Evolutionary conservation across 768 basidiomycete species (phyloP), one percentile per base, ranked within the genome.

Genomic region (Clavulina sp.): DNA sequence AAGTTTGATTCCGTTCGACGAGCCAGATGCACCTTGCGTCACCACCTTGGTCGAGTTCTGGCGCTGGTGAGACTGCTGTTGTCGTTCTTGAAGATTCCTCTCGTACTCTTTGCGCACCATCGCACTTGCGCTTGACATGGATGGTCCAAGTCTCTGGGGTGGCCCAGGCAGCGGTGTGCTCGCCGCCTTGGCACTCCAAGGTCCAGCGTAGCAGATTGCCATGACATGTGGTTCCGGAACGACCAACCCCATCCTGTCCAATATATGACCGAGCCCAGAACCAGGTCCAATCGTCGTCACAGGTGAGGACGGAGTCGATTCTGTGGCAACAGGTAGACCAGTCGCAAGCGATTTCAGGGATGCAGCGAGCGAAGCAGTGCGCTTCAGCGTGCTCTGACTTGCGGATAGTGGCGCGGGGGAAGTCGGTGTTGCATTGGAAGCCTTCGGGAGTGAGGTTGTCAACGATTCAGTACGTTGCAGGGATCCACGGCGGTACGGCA

Each of bases 301-400:
- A n/a, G n/a, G n/a, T n/a, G n/a, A n/a, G n/a, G n/a, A n/a, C n/a
- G n/a, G n/a, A n/a, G n/a, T n/a, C n/a, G n/a, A n/a, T n/a, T n/a
- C n/a, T n/a, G n/a, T n/a, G n/a, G n/a, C n/a, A n/a, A n/a, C n/a
- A n/a, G n/a, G n/a, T n/a, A 50, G 52, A 19, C 54, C 54, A 23
- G 47, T 44, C 4, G 57, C 57, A 1, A 87, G 66, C 21, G 71
- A 75, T 60, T 78, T 79, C 9, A 87, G 68, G 3, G 79, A 79
- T 53, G 77, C 82, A 6, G 84, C 84, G 56, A 88, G 81, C 2
- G 84, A 84, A 3, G 83, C 80, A 0, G 85, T 86, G 6, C 85
- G 77, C 49, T 77, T 73, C 28, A 88, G 62, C 3, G 82, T 85
- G 62, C 73, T 80, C 6, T 75, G 24, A n/a, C 50, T 33, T 46